Conservation (phyloP, 2,329 filamentous ascomycete genomes). For the Alternaria solani region DNA sequence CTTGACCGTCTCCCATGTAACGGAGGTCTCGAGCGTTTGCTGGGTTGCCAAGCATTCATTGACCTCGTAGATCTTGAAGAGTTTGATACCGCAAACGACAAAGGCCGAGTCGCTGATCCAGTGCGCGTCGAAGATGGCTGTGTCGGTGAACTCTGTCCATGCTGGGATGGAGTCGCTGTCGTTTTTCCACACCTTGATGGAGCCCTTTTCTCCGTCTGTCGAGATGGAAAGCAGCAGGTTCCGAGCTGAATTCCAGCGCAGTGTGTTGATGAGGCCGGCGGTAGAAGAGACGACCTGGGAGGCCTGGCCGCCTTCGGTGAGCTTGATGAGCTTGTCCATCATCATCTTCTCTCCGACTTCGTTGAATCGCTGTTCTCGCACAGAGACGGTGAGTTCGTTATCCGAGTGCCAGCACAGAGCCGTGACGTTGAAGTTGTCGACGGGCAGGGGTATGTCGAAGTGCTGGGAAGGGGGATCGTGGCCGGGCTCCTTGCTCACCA, state of each 20-base stretch:
- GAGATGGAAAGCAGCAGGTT: constrained; percentile 49
- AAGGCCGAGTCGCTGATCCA: constrained; percentile 56
- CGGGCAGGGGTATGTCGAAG: constrained; percentile 37
- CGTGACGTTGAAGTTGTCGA: constrained; percentile 46
- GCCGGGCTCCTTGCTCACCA: constrained; percentile 29
- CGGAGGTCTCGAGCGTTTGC: constrained; percentile 42
- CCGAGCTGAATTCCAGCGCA: constrained; percentile 47
- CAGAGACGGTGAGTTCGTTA: constrained; percentile 46
- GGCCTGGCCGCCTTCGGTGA: constrained; percentile 41
- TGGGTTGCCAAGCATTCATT: constrained; percentile 36
- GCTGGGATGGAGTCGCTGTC: constrained; percentile 49
- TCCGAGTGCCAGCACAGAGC: constrained; percentile 48
- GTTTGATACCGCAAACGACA: constrained; percentile 54
- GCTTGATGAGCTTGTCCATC: constrained; percentile 48
- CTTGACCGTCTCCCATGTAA: constrained; percentile 51
- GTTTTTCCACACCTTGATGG: constrained; percentile 51
- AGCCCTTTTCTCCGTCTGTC: constrained; percentile 50
- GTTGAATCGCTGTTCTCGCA: constrained; percentile 46
- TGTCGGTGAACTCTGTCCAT: constrained; percentile 53
- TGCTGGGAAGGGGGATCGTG: constrained; percentile 21
- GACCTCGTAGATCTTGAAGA: constrained; percentile 52
- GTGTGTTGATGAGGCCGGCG: constrained; percentile 48
- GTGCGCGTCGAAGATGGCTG: constrained; percentile 53
- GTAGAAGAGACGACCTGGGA: constrained; percentile 48
- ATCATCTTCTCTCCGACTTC: constrained; percentile 50